Evolutionary conservation across 1,284 basidiomycete species (phyloP).

Genomic region (Garcileccinum viscosum): DNA sequence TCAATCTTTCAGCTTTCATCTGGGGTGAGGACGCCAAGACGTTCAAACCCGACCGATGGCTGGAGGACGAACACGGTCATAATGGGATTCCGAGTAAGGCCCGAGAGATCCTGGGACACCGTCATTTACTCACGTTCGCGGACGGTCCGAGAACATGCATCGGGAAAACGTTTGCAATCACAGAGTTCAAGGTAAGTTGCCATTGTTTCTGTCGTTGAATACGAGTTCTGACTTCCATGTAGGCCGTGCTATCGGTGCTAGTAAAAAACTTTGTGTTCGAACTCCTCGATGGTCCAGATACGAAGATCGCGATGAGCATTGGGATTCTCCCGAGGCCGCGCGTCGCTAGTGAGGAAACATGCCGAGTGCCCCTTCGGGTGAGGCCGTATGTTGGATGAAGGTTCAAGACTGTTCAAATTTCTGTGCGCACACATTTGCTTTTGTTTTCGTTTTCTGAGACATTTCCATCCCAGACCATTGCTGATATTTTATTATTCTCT

Average conservation of each 20-base stretch:
- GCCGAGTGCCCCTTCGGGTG: neutral
- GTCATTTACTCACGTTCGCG: neutral
- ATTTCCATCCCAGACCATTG: neutral
- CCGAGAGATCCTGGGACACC: neutral
- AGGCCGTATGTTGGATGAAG: neutral
- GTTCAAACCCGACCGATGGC: neutral
- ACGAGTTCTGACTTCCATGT: neutral
- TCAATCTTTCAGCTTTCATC: neutral
- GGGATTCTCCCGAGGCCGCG: neutral
- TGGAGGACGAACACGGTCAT: neutral
- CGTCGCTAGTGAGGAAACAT: neutral
- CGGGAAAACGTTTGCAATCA: neutral
- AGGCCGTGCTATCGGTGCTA: neutral
- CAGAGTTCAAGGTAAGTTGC: neutral
- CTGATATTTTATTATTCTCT: neutral
- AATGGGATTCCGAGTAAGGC: neutral
- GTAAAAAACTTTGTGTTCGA: conserved; percentile 1
- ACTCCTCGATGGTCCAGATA: neutral
- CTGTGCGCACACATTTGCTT: neutral
- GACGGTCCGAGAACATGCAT: neutral
- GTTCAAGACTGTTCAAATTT: neutral
- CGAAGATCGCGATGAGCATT: neutral
- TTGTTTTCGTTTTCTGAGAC: too few relatives aligned
- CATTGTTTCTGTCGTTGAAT: neutral
- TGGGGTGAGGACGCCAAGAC: neutral